phyloP scores from a whole-genome alignment of 352 stramenopile species.

The Pythium sukuiense region DNA sequence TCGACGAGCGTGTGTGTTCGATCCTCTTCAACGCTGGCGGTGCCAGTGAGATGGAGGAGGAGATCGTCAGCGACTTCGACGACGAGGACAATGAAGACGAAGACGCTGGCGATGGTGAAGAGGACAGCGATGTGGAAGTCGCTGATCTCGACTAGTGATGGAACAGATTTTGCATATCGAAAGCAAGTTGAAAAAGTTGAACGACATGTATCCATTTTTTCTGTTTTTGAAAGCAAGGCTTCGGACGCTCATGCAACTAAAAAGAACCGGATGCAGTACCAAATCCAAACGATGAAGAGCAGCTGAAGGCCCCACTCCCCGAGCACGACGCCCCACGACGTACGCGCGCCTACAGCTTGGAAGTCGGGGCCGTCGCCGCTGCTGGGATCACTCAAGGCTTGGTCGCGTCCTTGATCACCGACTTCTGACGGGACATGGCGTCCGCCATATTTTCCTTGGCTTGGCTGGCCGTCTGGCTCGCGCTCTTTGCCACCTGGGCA shows the following conservation, averaged over 20 bases:
- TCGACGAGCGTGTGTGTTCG: slow-evolving; percentile 77
- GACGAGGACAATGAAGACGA: slow-evolving; percentile 33
- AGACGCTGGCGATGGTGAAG: slow-evolving; percentile 18
- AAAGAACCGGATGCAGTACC: slow-evolving; percentile 29
- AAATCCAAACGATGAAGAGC: slow-evolving; percentile 27
- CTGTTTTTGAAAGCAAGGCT: background rate
- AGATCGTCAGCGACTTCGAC: slow-evolving; percentile 31
- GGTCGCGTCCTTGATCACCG: slow-evolving; percentile 30
- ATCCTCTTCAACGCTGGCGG: slow-evolving; percentile 58
- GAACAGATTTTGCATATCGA: background rate
- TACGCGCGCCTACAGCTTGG: slow-evolving; percentile 12
- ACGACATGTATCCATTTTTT: slow-evolving; percentile 6
- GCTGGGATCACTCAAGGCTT: slow-evolving; percentile 25
- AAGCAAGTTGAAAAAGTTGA: background rate
- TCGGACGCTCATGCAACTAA: slow-evolving; percentile 17
- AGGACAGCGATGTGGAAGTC: slow-evolving; percentile 14
- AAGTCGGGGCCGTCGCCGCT: slow-evolving; percentile 5
- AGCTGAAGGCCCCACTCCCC: background rate
- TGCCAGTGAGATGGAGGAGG: slow-evolving; percentile 31
- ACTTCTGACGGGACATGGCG: slow-evolving; percentile 27
- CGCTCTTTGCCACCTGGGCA: slow-evolving; percentile 22
- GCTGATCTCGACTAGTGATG: slow-evolving; percentile 23
- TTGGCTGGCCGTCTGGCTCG: slow-evolving; percentile 18
- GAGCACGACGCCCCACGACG: slow-evolving; percentile 1
- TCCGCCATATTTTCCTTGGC: slow-evolving; percentile 33